Base-by-base conservation (phyloP, 2,329 filamentous ascomycete species). In the Pezizomycotina sp. region DNA sequence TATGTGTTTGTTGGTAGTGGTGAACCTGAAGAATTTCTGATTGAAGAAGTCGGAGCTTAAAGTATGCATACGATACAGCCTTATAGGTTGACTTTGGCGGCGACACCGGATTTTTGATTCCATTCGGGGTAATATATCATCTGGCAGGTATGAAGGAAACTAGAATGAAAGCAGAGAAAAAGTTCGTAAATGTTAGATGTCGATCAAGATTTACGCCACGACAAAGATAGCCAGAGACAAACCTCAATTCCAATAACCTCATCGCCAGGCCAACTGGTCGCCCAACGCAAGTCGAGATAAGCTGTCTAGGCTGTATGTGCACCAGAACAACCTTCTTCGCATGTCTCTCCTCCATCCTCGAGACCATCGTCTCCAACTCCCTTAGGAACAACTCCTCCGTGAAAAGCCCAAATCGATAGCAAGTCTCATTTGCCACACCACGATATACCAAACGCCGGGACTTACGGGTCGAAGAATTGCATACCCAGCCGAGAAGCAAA, bases 401-500 rank as follows among this genome's bases (percentile, higher is more conserved):
- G 56, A 95, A 84, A 95, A 62, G 6, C 89, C 89, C 2, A 95
- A 65, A 55, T 95, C 89, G 14, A 95, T 77, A 5, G 82, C 86
- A 34, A 95, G 60, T 23, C 89, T 75, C 42, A 92, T 77, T 4
- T 86, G 86, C 27, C 93, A 84, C 7, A 89, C 89, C 42, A 91
- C 80, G 44, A 95, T 95, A 58, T 95, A 95, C 86, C 86, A 95
- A 27, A 95, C 62, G 9, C 89, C 89, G 0, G 86, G 86, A 1
- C 86, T 82, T 14, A 95, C 83, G 1, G 89, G 89, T 36, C 86
- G 69, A 45, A 95, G 65, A 31, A 98, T 64, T 5, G 86, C 86
- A 63, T 95, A 92, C 36, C 83, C 83, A 27, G 86, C 84, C n/a
- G 28, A 95, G 64, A 26, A 95, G 62, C 31, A 95, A 60, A 5